Evolutionary conservation across 225 moss, liverwort and hornwort species (phyloP).

Genomic region (Anthoceros angustus): DNA sequence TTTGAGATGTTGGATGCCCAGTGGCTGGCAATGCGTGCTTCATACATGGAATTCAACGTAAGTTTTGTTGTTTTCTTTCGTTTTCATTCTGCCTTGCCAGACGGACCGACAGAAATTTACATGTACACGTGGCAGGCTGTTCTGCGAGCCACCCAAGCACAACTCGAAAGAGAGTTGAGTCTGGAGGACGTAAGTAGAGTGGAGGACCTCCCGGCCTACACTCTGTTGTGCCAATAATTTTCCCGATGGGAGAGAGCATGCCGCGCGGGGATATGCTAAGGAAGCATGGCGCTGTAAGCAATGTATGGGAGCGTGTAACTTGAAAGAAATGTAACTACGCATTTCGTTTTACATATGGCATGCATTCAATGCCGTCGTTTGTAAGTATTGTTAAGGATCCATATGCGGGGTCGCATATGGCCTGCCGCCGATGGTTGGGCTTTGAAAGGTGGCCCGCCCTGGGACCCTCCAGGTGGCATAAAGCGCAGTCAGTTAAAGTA

Average conservation of each 20-base stretch:
- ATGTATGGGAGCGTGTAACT: too few relatives aligned
- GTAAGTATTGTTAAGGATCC: too few relatives aligned
- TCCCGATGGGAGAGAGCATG: not conserved
- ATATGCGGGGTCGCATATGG: too few relatives aligned
- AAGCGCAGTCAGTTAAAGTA: too few relatives aligned
- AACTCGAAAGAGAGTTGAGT: constrained; percentile 64
- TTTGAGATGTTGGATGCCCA: constrained; percentile 89
- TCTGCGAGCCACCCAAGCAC: constrained; percentile 57
- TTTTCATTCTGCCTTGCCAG: not conserved
- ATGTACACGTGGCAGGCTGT: constrained; percentile 34
- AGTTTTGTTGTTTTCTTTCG: not conserved
- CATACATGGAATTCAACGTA: constrained; percentile 97
- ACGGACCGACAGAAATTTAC: not conserved
- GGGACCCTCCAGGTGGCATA: too few relatives aligned
- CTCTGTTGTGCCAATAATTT: constrained; percentile 4
- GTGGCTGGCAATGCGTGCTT: constrained; percentile 80
- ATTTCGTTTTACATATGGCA: too few relatives aligned
- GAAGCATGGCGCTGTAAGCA: too few relatives aligned
- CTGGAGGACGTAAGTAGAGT: constrained; percentile 76
- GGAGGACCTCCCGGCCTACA: constrained; percentile 77
- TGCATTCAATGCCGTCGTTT: too few relatives aligned
- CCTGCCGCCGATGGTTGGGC: too few relatives aligned
- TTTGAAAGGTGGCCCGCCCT: too few relatives aligned
- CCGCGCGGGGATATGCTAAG: too few relatives aligned
- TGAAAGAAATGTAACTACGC: too few relatives aligned